Base-by-base conservation (phyloP, 768 basidiomycete genomes). In the Tylopilus plumbeoviolaceoides region DNA sequence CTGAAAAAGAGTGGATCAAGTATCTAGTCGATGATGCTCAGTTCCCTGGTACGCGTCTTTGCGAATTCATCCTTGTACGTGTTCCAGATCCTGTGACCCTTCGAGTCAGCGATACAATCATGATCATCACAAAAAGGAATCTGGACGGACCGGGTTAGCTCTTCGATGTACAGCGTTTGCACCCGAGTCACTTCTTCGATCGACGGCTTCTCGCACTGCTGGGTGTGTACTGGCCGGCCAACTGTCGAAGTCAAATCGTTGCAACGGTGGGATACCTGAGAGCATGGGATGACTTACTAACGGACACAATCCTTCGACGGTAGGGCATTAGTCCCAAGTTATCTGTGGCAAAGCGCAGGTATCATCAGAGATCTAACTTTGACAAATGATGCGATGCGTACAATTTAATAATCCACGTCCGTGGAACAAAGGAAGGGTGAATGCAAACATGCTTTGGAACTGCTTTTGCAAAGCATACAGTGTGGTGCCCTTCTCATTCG, bases 341-440 rank as follows among this genome's bases (percentile, higher is more conserved):
- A 72, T 99, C 95, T 4, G 39, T 21, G 11, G 40, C 5, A 17
- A 30, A 18, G 36, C 14, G 15, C 7, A 18, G 2, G 5, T 30
- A 30, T 30, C 20, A 30, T 47, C 12, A n/a, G 17, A 2, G 43
- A 35, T 17, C 4, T 1, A 28, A 14, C 7, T 6, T 28, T n/a
- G 8, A 28, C 17, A 44, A n/a, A 18, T n/a, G 12, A 12, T 11
- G n/a, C n/a, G 63, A 14, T 12, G 23, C 85, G 25, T 59, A 94
- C 95, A 99, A 69, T 98, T 99, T 58, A 98, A 77, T 50, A 99
- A 70, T 12, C 95, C 95, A 54, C 97, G 77, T 3, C 97, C 97
- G 66, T 97, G 95, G 72, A 99, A 99, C n/a, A 99, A 72, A 0
- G 97, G 95, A 11, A 99, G 72, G 0, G 95, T 99, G 68, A 98